Evolutionary conservation across 1,284 basidiomycete genomes (phyloP).

Genomic region (Mycena citricolor): DNA sequence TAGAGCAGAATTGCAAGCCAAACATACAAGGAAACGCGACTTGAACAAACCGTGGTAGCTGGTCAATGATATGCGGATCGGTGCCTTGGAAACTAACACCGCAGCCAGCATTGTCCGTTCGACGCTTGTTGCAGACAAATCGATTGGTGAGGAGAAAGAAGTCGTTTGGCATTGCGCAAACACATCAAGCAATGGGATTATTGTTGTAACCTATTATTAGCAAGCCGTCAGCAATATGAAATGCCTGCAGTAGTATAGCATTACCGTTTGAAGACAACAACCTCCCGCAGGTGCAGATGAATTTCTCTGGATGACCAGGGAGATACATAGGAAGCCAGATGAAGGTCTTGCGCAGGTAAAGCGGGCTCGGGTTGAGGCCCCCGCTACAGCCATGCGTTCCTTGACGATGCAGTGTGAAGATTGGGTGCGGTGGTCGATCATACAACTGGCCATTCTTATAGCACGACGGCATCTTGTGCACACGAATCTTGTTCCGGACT

Average conservation of each 20-base stretch:
- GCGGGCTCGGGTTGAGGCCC: too few species aligned
- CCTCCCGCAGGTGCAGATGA: constrained; percentile 10
- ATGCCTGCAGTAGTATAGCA: not conserved
- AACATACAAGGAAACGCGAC: constrained; percentile 11
- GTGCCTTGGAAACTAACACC: constrained; percentile 8
- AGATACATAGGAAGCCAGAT: constrained; percentile 9
- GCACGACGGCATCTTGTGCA: not conserved
- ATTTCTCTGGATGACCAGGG: constrained; percentile 11
- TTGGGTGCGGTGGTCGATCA: constrained; percentile 7
- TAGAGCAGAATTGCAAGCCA: not conserved
- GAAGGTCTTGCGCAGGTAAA: constrained; percentile 10
- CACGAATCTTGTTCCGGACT: not conserved
- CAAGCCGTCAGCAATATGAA: not conserved
- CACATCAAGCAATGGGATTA: constrained; percentile 14
- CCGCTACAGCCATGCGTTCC: too few species aligned
- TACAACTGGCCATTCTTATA: constrained; percentile 6
- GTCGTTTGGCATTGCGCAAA: constrained; percentile 3
- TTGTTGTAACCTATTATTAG: constrained; percentile 5
- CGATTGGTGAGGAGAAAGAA: constrained; percentile 17
- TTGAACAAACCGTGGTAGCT: constrained; percentile 14
- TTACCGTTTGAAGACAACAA: constrained; percentile 6
- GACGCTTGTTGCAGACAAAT: not conserved
- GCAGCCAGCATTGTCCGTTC: constrained; percentile 8
- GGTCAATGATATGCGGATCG: constrained; percentile 8
- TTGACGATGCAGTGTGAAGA: not conserved